These are phyloP conservation scores for Fusarium tupiense DNA, from an alignment of 2,329 filamentous ascomycete species.

Conservation along the genomic window DNA sequence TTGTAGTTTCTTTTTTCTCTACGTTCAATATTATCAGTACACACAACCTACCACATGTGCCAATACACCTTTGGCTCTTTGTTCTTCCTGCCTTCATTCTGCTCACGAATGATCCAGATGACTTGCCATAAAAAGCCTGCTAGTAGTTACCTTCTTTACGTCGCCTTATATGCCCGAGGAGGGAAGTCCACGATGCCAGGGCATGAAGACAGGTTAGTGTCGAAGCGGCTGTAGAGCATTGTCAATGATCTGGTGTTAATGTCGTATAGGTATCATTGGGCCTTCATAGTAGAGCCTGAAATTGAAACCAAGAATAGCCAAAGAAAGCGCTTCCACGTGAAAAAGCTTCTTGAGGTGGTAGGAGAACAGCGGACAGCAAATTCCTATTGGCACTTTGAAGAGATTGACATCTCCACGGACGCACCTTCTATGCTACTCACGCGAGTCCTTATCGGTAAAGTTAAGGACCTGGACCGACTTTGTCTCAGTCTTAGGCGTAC, in stretches of 20 bases:
- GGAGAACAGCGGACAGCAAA: background rate
- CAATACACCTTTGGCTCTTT: background rate
- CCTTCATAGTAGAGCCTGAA: background rate
- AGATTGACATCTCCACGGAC: background rate
- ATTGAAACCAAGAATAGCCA: background rate
- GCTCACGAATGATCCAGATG: background rate
- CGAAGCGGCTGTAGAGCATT: background rate
- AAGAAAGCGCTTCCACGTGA: background rate
- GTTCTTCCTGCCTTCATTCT: background rate
- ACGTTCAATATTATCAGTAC: background rate
- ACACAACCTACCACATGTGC: background rate
- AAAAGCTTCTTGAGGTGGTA: background rate
- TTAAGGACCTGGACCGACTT: background rate
- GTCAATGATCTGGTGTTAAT: background rate
- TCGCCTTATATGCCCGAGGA: background rate
- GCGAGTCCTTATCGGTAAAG: background rate
- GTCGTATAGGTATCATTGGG: background rate
- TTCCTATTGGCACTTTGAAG: background rate
- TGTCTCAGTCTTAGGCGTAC: background rate
- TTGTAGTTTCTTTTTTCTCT: background rate
- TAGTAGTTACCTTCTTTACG: background rate
- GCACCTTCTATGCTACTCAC: background rate
- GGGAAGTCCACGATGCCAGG: background rate
- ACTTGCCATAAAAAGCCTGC: background rate
- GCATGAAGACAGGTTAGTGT: background rate